Percentiles rank a stretch among this genome's conserved stretches.
phyloP scores from a whole-genome alignment of 2,329 filamentous ascomycete species.

The Aspergillus transmontanensis region DNA sequence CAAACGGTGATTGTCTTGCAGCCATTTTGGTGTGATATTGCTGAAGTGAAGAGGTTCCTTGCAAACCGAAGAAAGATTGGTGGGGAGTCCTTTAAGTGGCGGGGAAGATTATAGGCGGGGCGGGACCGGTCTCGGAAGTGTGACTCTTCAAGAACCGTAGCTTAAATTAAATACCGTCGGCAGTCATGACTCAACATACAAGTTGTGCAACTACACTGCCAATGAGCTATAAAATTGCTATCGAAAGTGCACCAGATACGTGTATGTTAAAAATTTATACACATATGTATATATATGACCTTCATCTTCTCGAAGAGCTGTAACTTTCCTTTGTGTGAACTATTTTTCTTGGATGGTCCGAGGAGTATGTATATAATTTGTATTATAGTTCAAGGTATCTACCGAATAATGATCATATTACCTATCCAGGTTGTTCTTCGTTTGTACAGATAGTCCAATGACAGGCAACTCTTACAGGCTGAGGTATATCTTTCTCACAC shows the following conservation, averaged over 20 bases:
- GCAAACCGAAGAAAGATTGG: slow-evolving; percentile 15
- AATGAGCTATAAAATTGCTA: neutral
- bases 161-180: neutral
- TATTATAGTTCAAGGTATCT: too few relatives aligned
- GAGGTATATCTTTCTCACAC: neutral
- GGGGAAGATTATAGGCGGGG: slow-evolving; percentile 17
- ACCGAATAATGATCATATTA: too few relatives aligned
- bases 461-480: too few relatives aligned
- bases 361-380: too few relatives aligned
- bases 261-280: too few relatives aligned
- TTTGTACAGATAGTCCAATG: too few relatives aligned
- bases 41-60: slow-evolving; percentile 3
- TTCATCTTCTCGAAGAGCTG: too few relatives aligned
- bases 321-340: too few relatives aligned
- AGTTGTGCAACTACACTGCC: neutral
- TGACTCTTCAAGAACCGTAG: slow-evolving; percentile 3
- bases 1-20: slow-evolving; percentile 59
- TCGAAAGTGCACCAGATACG: too few relatives aligned
- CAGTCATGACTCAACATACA: neutral
- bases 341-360: too few relatives aligned
- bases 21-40: slow-evolving; percentile 34
- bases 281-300: neutral
- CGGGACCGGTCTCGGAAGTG: slow-evolving; percentile 23
- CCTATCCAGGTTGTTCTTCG: too few relatives aligned
- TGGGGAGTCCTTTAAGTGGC: slow-evolving; percentile 16